Conservation (phyloP, 805 yeast species). For the Sugiyamaella mastotermitis region DNA sequence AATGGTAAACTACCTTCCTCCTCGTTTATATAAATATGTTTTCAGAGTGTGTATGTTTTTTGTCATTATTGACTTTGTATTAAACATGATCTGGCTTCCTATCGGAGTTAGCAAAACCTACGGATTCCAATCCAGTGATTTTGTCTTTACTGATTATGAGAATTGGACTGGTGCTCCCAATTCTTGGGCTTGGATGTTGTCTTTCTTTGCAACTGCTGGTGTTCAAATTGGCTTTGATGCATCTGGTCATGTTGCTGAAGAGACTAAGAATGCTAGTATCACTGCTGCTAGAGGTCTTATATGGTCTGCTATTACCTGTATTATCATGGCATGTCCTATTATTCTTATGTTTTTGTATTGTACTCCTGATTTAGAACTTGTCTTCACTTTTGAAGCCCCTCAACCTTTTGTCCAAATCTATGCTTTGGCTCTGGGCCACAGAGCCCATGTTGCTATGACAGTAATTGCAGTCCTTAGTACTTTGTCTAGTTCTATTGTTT, state of each 20-base stretch:
- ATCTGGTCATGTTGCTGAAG: conserved; percentile 24
- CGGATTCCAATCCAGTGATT: conserved; percentile 19
- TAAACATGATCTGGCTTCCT: conserved; percentile 22
- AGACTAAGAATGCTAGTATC: conserved; percentile 18
- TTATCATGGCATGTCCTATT: conserved; percentile 12
- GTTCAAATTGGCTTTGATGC: conserved; percentile 21
- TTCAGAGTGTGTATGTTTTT: conserved; percentile 15
- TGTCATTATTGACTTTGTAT: conserved; percentile 16
- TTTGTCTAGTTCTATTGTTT: conserved; percentile 13
- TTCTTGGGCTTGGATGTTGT: conserved; percentile 20
- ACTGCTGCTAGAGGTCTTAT: conserved; percentile 20
- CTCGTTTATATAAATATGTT: conserved; percentile 15
- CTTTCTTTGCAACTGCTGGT: conserved; percentile 20
- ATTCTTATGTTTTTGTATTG: conserved; percentile 18
- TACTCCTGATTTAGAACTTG: conserved; percentile 16
- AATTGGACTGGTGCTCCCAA: conserved; percentile 17
- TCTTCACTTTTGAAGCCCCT: conserved; percentile 16
- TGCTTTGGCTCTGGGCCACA: conserved; percentile 20
- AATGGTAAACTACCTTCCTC: conserved; percentile 19
- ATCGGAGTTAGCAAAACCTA: conserved; percentile 20
- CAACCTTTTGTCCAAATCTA: conserved; percentile 21
- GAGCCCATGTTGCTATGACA: conserved; percentile 20
- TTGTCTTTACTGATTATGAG: conserved; percentile 15
- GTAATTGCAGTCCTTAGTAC: conserved; percentile 14
- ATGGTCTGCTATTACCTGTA: conserved; percentile 18